phyloP scores from a whole-genome alignment of 2,329 filamentous ascomycete genomes.

The Aspergillus chevalieri region DNA sequence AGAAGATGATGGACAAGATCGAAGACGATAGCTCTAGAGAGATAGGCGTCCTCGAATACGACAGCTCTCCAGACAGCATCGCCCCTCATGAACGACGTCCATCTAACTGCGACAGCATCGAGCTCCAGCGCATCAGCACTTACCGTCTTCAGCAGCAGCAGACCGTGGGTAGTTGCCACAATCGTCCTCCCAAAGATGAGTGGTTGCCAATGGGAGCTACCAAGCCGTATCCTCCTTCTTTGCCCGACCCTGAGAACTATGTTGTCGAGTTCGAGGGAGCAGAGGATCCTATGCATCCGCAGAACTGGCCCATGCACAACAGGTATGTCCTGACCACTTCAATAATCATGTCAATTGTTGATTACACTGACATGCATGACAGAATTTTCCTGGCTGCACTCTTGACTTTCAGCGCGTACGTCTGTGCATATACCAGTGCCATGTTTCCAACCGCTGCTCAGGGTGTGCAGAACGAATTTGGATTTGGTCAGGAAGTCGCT shows the following conservation, averaged over 20 bases:
- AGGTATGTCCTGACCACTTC: slow-evolving; percentile 24
- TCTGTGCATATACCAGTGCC: slow-evolving; percentile 46
- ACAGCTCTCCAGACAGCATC: background rate
- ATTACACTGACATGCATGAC: background rate
- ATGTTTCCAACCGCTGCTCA: slow-evolving; percentile 62
- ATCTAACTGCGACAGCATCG: background rate
- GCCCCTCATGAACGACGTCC: background rate
- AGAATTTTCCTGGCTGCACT: slow-evolving; percentile 12
- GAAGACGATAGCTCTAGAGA: background rate
- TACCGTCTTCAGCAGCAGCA: slow-evolving; percentile 20
- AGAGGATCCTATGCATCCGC: slow-evolving; percentile 46
- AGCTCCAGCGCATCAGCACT: slow-evolving; percentile 17
- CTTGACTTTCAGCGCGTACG: slow-evolving; percentile 23
- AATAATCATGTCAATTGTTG: too few relatives aligned
- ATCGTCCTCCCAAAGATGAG: slow-evolving; percentile 11
- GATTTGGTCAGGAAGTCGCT: slow-evolving; percentile 36
- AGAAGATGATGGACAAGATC: background rate
- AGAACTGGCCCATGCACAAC: slow-evolving; percentile 45
- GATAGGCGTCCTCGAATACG: background rate
- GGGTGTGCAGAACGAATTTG: slow-evolving; percentile 45
- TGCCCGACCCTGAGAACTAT: slow-evolving; percentile 47
- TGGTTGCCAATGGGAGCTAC: slow-evolving; percentile 23
- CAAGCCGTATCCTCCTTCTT: slow-evolving; percentile 44
- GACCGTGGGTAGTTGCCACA: slow-evolving; percentile 19
- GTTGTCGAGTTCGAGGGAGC: slow-evolving; percentile 50